Conservation (phyloP, 495 filamentous ascomycete species). For the Xylaria bambusicola region DNA sequence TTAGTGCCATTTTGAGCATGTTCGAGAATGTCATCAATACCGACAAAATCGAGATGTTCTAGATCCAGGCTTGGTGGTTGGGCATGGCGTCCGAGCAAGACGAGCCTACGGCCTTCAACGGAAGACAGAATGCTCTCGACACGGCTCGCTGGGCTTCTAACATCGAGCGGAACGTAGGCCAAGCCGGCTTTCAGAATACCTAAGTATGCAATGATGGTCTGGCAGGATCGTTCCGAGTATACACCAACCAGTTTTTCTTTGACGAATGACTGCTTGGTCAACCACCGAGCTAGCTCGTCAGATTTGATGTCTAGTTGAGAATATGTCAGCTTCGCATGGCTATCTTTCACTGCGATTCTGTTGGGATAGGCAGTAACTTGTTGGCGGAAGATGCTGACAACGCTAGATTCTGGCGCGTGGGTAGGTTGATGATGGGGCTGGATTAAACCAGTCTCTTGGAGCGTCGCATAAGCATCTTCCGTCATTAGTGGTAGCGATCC, state of each 20-base stretch:
- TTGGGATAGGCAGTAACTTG: not conserved
- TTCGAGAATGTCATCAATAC: not conserved
- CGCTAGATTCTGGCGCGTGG: not conserved
- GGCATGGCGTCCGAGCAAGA: not conserved
- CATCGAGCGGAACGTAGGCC: constrained; percentile 18
- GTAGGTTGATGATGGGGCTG: not conserved
- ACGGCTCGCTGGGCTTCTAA: constrained; percentile 7
- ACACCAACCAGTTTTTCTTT: constrained; percentile 9
- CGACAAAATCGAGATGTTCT: not conserved
- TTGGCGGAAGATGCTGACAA: not conserved
- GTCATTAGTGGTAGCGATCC: not conserved
- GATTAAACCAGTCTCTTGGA: not conserved
- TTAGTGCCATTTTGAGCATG: not conserved
- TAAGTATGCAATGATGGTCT: constrained; percentile 17
- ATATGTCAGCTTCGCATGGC: constrained; percentile 1
- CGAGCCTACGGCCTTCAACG: not conserved
- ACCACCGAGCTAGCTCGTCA: constrained; percentile 3
- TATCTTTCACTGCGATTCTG: not conserved
- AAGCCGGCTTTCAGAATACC: constrained; percentile 19
- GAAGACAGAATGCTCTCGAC: constrained; percentile 7
- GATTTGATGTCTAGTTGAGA: constrained; percentile 11
- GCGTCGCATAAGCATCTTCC: not conserved
- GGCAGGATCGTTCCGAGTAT: constrained; percentile 3
- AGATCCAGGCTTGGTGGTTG: not conserved
- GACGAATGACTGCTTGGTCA: not conserved